Evolutionary conservation across 768 basidiomycete genomes (phyloP).

Genomic region (Lactarius psammicola): DNA sequence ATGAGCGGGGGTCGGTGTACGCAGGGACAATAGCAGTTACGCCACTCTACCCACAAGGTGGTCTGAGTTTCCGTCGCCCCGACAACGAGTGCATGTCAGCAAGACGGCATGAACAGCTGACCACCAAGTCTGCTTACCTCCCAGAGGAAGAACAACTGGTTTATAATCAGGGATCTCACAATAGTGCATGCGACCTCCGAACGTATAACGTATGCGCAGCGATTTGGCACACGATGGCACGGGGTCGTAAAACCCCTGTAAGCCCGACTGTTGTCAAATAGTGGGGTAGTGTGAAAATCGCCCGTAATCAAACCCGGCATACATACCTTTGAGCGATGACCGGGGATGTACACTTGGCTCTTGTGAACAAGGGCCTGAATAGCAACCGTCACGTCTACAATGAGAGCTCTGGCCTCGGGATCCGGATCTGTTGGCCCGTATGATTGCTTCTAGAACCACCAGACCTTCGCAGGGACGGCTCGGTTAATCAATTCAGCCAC

Average conservation of each 20-base stretch:
- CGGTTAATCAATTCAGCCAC: conserved; percentile 13
- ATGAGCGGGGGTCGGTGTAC: conserved; percentile 7
- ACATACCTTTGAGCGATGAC: conserved; percentile 76
- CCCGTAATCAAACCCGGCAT: conserved; percentile 28
- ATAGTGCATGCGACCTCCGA: conserved; percentile 70
- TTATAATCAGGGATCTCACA: conserved; percentile 72
- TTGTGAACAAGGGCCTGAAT: conserved; percentile 78
- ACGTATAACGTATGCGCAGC: conserved; percentile 71
- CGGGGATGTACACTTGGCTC: conserved; percentile 76
- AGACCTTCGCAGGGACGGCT: conserved; percentile 49
- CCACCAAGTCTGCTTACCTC: conserved; percentile 50
- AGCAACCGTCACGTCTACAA: conserved; percentile 76
- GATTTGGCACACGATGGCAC: conserved; percentile 69
- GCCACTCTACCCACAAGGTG: conserved; percentile 24
- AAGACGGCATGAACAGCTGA: conserved; percentile 10
- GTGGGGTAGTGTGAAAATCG: conserved; percentile 3
- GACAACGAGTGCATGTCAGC: conserved; percentile 17
- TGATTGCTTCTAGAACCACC: conserved; percentile 68
- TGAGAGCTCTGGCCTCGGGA: conserved; percentile 42
- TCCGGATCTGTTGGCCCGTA: conserved; percentile 56
- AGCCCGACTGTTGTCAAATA: conserved; percentile 47
- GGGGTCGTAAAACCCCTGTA: conserved; percentile 90
- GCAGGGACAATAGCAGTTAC: conserved; percentile 9
- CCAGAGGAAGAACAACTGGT: conserved; percentile 69
- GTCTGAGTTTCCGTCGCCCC: conserved; percentile 25